phyloP scores from a whole-genome alignment of 768 basidiomycete species.

The Lentinus brumalis region DNA sequence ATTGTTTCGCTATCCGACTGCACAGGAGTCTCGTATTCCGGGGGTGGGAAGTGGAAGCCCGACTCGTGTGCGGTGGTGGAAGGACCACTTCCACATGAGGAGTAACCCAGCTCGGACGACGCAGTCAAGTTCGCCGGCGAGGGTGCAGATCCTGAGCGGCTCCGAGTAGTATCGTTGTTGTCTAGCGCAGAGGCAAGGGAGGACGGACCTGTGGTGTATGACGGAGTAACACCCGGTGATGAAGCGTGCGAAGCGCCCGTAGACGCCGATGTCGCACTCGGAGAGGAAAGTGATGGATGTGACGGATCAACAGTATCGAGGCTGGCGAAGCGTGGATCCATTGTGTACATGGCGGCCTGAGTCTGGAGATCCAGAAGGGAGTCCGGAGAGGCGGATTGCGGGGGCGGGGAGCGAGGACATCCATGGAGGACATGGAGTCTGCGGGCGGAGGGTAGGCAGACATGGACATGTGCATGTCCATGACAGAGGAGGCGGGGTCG shows the following conservation, averaged over 20 bases:
- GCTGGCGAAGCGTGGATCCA: constrained; percentile 37
- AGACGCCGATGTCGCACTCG: constrained; percentile 34
- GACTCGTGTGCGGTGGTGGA: constrained; percentile 29
- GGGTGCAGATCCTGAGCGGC: constrained; percentile 36
- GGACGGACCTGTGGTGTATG: constrained; percentile 32
- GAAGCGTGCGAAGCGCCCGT: constrained; percentile 36
- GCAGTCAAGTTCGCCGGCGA: constrained; percentile 31
- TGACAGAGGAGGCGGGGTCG: constrained; percentile 20
- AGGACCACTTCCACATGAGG: constrained; percentile 29
- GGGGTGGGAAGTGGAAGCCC: constrained; percentile 29
- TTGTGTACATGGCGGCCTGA: constrained; percentile 35
- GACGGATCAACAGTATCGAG: constrained; percentile 35
- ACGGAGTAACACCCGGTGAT: constrained; percentile 34
- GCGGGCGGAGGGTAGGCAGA: constrained; percentile 16
- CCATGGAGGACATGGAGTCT: constrained; percentile 25
- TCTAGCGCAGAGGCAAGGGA: constrained; percentile 40
- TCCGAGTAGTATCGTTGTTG: constrained; percentile 27
- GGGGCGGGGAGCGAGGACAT: constrained; percentile 23
- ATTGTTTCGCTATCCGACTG: constrained; percentile 29
- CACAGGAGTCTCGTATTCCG: constrained; percentile 25
- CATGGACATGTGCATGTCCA: constrained; percentile 27
- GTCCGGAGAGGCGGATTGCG: constrained; percentile 33
- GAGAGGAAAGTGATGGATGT: constrained; percentile 33
- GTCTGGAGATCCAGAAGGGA: constrained; percentile 46
- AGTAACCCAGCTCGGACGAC: constrained; percentile 31